These are phyloP conservation scores for Kregervanrija fluxuum DNA, from an alignment of 805 yeast species.

Conservation along the genomic window DNA sequence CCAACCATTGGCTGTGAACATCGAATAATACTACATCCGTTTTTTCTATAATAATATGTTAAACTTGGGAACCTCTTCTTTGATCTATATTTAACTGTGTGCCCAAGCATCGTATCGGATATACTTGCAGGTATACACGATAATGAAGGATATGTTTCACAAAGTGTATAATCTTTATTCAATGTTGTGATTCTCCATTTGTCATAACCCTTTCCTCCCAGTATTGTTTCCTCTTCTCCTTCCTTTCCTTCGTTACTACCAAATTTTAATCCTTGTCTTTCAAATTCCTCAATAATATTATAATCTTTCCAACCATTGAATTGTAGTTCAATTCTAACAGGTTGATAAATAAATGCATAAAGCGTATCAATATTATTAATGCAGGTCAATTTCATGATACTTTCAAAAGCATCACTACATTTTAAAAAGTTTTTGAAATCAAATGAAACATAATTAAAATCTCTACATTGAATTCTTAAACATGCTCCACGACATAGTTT, in stretches of 20 bases:
- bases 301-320: slow-evolving; percentile 71
- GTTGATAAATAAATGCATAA: slow-evolving; percentile 78
- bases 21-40: slow-evolving; percentile 73
- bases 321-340: slow-evolving; percentile 60
- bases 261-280: slow-evolving; percentile 52
- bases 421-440: slow-evolving; percentile 55
- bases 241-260: slow-evolving; percentile 1
- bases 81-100: slow-evolving; percentile 82
- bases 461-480: slow-evolving; percentile 71
- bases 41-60: slow-evolving; percentile 63
- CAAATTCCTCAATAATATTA: slow-evolving; percentile 55
- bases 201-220: slow-evolving; percentile 8
- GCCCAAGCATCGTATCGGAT: slow-evolving; percentile 74
- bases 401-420: slow-evolving; percentile 67
- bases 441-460: slow-evolving; percentile 73
- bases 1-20: slow-evolving; percentile 95
- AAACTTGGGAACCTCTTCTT: slow-evolving; percentile 79
- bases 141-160: slow-evolving; percentile 66
- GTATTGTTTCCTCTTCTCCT: slow-evolving; percentile 7
- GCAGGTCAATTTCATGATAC: slow-evolving; percentile 60
- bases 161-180: slow-evolving; percentile 58
- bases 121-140: slow-evolving; percentile 69
- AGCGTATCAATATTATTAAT: slow-evolving; percentile 45
- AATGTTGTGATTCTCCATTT: slow-evolving; percentile 66
- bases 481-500: slow-evolving; percentile 34